A percentile compares a stretch with the other conserved stretches of the same genome.
These are phyloP conservation scores for Zymoseptoria ardabiliae DNA, from an alignment of 2,329 filamentous ascomycete genomes.

Conservation along the genomic window DNA sequence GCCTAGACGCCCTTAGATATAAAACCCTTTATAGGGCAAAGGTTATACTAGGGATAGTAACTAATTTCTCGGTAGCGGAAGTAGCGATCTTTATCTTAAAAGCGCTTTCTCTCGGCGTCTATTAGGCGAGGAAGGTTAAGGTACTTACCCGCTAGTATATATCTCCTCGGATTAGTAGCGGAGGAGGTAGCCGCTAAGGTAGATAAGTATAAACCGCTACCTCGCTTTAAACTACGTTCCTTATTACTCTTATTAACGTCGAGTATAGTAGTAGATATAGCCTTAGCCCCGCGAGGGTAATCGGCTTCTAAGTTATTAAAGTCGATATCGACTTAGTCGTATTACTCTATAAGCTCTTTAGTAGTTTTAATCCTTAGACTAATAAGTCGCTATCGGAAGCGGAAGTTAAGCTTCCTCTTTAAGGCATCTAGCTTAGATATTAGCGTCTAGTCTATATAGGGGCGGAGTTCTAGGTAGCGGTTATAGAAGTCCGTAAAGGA, in stretches of 20 bases:
- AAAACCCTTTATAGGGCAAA: not conserved
- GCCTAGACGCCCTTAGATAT: not conserved
- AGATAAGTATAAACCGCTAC: not conserved
- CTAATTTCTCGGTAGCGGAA: not conserved
- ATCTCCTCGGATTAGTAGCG: not conserved
- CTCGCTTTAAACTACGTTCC: not conserved
- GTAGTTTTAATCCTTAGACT: not conserved
- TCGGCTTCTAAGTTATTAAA: not conserved
- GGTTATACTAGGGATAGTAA: not conserved
- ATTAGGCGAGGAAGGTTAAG: not conserved
- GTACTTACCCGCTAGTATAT: not conserved
- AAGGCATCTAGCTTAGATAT: not conserved
- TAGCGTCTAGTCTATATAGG: no score
- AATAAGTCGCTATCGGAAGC: not conserved
- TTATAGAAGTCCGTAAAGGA: no score
- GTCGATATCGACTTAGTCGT: not conserved
- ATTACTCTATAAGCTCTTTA: not conserved
- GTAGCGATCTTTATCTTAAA: not conserved
- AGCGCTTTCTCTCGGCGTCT: not conserved
- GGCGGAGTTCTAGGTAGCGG: no score
- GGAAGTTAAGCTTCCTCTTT: not conserved
- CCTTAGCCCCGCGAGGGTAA: not conserved
- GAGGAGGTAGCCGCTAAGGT: not conserved
- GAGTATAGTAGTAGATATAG: not conserved
- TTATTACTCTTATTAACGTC: not conserved